phyloP scores from a whole-genome alignment of 140 eudicot genomes.

The Anethum foeniculum region DNA sequence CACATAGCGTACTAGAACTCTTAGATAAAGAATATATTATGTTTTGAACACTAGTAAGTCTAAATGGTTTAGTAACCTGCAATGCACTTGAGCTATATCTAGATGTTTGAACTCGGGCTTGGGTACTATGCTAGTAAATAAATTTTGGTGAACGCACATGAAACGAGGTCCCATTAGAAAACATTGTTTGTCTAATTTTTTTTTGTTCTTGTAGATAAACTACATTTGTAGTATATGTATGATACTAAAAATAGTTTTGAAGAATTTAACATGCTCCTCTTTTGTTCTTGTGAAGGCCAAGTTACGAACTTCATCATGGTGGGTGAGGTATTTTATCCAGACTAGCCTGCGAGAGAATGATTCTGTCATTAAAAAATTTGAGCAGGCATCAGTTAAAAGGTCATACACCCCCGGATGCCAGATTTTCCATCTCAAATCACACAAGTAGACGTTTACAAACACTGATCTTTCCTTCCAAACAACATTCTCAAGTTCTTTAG shows the following conservation, averaged over 20 bases:
- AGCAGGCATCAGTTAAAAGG: slow-evolving; percentile 61
- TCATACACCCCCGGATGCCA: slow-evolving; percentile 64
- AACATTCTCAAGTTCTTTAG: background rate
- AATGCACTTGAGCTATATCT: background rate
- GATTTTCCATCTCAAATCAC: slow-evolving; percentile 66
- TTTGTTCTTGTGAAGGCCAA: slow-evolving; percentile 47
- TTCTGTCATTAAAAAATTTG: slow-evolving; percentile 58
- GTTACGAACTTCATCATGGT: slow-evolving; percentile 74
- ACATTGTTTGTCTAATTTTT: too few relatives aligned
- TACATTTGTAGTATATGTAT: background rate
- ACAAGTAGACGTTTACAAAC: slow-evolving; percentile 17
- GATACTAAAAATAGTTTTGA: background rate
- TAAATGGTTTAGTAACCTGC: background rate
- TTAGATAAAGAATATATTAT: too few relatives aligned
- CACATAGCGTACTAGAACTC: background rate
- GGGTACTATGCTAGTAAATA: background rate
- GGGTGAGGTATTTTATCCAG: slow-evolving; percentile 54
- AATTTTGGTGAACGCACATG: too few relatives aligned
- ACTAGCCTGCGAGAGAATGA: slow-evolving; percentile 35
- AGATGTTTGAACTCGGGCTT: background rate
- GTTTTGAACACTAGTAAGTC: too few relatives aligned
- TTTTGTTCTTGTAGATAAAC: background rate
- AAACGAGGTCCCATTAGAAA: too few relatives aligned
- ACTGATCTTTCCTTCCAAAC: background rate
- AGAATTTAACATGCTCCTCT: background rate